Conservation (phyloP, 2,329 filamentous ascomycete genomes). For the Myriosclerotinia duriaeana region DNA sequence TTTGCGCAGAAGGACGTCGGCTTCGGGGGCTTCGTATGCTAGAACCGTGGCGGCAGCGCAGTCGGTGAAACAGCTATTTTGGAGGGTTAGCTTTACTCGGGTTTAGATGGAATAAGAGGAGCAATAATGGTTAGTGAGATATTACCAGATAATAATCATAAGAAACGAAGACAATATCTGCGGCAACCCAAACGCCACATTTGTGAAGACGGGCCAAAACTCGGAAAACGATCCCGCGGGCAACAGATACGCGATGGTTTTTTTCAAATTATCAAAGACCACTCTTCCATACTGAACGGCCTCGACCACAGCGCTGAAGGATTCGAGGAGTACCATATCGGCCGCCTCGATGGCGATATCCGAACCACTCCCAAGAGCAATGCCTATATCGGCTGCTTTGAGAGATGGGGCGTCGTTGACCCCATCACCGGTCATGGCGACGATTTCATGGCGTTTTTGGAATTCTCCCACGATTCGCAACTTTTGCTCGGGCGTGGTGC, state of each 20-base stretch:
- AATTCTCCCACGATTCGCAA: constrained; percentile 65
- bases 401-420: constrained; percentile 55
- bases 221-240: constrained; percentile 61
- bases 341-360: constrained; percentile 63
- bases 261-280: constrained; percentile 79
- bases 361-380: constrained; percentile 57
- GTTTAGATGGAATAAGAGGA: not conserved
- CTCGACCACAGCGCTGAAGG: constrained; percentile 69
- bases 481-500: constrained; percentile 76
- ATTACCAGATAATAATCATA: constrained; percentile 43
- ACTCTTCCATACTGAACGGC: constrained; percentile 71
- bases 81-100: not conserved
- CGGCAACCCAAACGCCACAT: constrained; percentile 57
- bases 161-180: constrained; percentile 59
- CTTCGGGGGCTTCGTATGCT: constrained; percentile 73
- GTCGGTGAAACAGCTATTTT: constrained; percentile 64
- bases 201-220: constrained; percentile 59
- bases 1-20: constrained; percentile 66
- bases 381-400: constrained; percentile 64
- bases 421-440: constrained; percentile 52
- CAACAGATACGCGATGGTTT: constrained; percentile 60
- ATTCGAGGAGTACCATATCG: constrained; percentile 64
- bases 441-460: constrained; percentile 55
- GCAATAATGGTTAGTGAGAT: too few relatives aligned
- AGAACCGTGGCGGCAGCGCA: constrained; percentile 69